Base-by-base conservation (phyloP, 2,329 filamentous ascomycete genomes). In the Endothia cerciana region DNA sequence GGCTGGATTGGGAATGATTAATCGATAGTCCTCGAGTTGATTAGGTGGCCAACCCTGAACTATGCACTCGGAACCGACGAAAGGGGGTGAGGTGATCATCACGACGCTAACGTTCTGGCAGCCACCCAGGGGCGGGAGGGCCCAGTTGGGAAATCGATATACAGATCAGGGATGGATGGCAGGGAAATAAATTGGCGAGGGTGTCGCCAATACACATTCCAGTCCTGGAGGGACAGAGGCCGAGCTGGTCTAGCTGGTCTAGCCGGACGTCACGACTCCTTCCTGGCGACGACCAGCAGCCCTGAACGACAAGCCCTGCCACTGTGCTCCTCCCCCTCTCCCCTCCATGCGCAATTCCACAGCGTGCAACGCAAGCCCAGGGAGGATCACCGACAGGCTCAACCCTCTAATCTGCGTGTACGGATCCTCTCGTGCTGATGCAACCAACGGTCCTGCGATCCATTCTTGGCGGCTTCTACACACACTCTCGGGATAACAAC, bases 1-100 rank as follows among this genome's bases (percentile, higher is more conserved):
- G 70, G 72, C 68, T 63, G 64, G 68, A 68, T 68, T 61, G 57
- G n/a, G 25, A 67, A 69, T 64, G 71, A 41, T 58, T 61, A 36
- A 36, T 55, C 51, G 51, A 55, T 55, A 55, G 47, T 45, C 47
- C 25, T 51, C 47, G 47, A 51, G 47, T 51, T 51, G 47, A 51
- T 51, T 51, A 51, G 5, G 22, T 51, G 47, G 22, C 47, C 22
- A n/a, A 51, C 28, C 25, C 15, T 17, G 25, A 55, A 55, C 28
- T 36, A 36, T 33, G 33, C 30, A 55, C 19, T 11, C 41, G 13
- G 51, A 30, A n/a, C 17, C 51, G 51, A 45, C n/a, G 25, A 43
- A 41, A 43, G 57, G 38, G 38, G 57, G 40, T 43, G 38, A 30
- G 33, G 17, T 15, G 22, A 45, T 30, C 22, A 5, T 6, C n/a